Base-by-base conservation (phyloP, 164 flowering plant species). In the Kalanchoe fedtschenkoi region DNA sequence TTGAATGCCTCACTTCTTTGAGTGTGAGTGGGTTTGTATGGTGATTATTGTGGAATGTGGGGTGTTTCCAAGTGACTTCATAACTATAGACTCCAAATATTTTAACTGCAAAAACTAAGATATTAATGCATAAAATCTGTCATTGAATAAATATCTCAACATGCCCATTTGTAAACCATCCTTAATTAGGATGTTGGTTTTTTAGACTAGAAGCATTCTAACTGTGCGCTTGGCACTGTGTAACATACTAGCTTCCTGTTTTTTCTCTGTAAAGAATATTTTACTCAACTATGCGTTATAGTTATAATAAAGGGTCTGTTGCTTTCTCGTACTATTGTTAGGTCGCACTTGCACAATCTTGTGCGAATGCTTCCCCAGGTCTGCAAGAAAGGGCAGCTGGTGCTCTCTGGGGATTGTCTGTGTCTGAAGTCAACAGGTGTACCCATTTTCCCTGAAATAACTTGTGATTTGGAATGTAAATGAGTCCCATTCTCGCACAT, bases 341-440 rank as follows among this genome's bases (percentile, higher is more conserved):
- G 99, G 99, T 95, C 71, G 81, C 91, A 69, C 91, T 95, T 76
- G 99, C 99, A 58, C 86, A 81, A 58, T 78, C 83, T 24, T 91
- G 96, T 72, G 70, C 96, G 58, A 82, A 83, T 78, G 86, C 91
- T 28, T 84, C 96, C 62, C 90, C 61, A 7, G 61, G 61, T 34
- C 61, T 95, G 77, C 97, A 95, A 76, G 96, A 91, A 77, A 81
- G 97, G 77, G 97, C 97, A 66, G 97, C 99, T 33, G 97, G 99
- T 66, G 99, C 99, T 74, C 84, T 95, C 26, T 95, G 96, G 99
- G 99, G 96, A 62, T 77, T 95, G 70, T 95, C 99, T 32, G 97
- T 95, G 5, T 95, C 97, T 41, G 99, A 95, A 81, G 83, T 88
- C 26, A 91, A 95, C 71, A 90, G 99, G 61, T 58, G 32, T 2